A percentile compares a stretch with the other conserved stretches of the same genome.
phyloP scores from a whole-genome alignment of 192 early-diverging fungal species.

The Backusella westeae region DNA sequence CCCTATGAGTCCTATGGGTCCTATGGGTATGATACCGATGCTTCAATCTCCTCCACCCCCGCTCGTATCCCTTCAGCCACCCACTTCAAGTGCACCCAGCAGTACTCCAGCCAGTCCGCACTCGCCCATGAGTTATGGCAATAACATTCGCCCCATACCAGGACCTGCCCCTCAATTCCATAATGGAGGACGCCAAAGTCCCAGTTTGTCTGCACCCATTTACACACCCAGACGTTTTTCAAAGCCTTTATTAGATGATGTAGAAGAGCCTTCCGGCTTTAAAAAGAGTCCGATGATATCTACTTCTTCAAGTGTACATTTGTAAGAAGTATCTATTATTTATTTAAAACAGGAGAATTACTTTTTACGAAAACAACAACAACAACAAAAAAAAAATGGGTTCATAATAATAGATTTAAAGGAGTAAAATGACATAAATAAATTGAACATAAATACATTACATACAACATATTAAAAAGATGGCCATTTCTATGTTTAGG shows the following conservation, averaged over 20 bases:
- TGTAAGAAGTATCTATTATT: not conserved
- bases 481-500: not conserved
- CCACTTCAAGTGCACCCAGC: not conserved
- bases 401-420: not conserved
- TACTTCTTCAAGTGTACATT: slow-evolving; percentile 12
- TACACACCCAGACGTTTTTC: slow-evolving; percentile 1
- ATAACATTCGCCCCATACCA: not conserved
- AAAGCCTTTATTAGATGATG: slow-evolving; percentile 9
- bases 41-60: not conserved
- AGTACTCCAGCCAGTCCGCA: slow-evolving; percentile 4
- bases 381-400: not conserved
- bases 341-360: not conserved
- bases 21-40: slow-evolving; percentile 4
- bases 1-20: not conserved
- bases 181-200: slow-evolving; percentile 9
- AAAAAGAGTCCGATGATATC: slow-evolving; percentile 11
- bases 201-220: slow-evolving; percentile 10
- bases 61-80: not conserved
- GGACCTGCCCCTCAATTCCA: slow-evolving; percentile 1
- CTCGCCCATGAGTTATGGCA: not conserved
- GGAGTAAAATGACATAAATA: slow-evolving; percentile 5
- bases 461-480: not conserved
- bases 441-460: not conserved
- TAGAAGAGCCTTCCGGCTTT: slow-evolving; percentile 7
- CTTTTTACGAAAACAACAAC: not conserved